These are phyloP conservation scores for Citrullus amarus DNA, from an alignment of 306 rosid genomes.

Conservation along the genomic window DNA sequence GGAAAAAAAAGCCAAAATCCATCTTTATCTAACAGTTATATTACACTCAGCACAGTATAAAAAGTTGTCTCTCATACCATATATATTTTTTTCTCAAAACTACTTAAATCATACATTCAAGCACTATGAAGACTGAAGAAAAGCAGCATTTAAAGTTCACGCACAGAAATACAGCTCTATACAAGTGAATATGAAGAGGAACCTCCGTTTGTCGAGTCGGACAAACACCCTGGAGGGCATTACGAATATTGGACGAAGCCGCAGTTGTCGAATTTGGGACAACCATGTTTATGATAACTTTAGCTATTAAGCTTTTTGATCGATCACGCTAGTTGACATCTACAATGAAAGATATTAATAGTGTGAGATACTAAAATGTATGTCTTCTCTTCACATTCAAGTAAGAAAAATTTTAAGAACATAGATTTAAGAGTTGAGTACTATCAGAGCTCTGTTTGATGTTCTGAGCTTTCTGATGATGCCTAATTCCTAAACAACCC, in stretches of 20 bases:
- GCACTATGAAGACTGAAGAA: not conserved
- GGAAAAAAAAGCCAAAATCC: not conserved
- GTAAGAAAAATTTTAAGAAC: not conserved
- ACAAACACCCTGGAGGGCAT: not conserved
- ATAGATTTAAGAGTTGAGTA: not conserved
- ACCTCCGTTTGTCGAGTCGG: not conserved
- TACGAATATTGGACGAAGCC: not conserved
- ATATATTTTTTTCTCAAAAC: not conserved
- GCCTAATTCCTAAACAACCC: not conserved
- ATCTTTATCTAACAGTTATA: not conserved
- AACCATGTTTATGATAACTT: not conserved
- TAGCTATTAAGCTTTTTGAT: conserved; percentile 1
- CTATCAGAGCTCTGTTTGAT: not conserved
- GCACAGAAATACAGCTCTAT: conserved; percentile 6
- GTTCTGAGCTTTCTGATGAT: not conserved
- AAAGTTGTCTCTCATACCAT: not conserved
- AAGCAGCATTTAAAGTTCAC: not conserved
- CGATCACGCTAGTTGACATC: not conserved
- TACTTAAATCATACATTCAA: not conserved
- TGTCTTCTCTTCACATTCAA: not conserved
- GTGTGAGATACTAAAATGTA: not conserved
- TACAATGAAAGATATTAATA: not conserved
- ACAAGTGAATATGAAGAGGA: conserved; percentile 5
- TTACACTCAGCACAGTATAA: not conserved
- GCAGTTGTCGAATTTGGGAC: not conserved